Conservation (phyloP, 768 basidiomycete species). For the Trametes cubensis region DNA sequence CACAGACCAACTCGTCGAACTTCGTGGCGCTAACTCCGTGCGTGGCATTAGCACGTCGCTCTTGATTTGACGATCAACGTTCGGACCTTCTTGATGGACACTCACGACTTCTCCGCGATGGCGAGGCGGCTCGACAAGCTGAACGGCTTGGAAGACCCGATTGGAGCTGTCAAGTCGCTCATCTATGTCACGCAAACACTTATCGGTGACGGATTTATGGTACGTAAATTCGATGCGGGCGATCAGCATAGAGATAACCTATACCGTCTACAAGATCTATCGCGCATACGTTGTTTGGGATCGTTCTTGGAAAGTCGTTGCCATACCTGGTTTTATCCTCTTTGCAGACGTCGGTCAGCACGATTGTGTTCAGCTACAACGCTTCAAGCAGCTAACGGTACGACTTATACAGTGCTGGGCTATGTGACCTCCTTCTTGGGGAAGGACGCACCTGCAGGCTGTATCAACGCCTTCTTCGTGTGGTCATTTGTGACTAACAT, state of each 20-base stretch:
- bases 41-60: conserved; percentile 1
- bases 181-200: conserved; percentile 18
- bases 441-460: not conserved
- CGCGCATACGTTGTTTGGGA: conserved; percentile 17
- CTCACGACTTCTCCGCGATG: not conserved
- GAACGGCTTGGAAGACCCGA: conserved; percentile 2
- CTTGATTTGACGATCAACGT: conserved; percentile 7
- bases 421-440: conserved; percentile 4
- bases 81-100: not conserved
- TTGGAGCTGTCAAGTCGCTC: conserved; percentile 11
- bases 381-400: no score
- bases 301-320: conserved; percentile 1
- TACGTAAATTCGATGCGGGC: not conserved
- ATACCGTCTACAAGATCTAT: conserved; percentile 4
- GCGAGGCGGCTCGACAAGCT: not conserved
- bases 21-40: no score
- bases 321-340: conserved; percentile 6
- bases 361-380: not conserved
- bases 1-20: no score
- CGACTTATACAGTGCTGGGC: not conserved
- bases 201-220: conserved; percentile 20
- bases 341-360: conserved; percentile 9
- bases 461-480: conserved; percentile 18
- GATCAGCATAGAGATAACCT: no score
- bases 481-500: conserved; percentile 15